Percentiles rank a stretch among this genome's conserved stretches.
Evolutionary conservation across 1,284 basidiomycete species (phyloP).

Genomic region (Spongispora temasekensis): DNA sequence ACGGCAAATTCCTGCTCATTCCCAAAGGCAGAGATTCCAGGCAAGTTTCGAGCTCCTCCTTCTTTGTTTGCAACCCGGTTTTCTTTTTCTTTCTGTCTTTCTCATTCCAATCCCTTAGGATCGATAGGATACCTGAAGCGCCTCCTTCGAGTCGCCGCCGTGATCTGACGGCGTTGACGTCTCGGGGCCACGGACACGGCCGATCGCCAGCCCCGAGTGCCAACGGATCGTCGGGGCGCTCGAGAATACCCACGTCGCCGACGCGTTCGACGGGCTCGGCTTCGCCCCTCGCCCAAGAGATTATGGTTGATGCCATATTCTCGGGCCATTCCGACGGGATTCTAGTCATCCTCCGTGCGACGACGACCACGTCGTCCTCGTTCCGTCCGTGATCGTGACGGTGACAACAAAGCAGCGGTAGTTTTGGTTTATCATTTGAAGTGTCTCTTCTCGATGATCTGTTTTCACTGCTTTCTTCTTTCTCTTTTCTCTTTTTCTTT

Average conservation of each 20-base stretch:
- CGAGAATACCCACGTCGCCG: constrained; percentile 11
- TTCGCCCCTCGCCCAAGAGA: constrained; percentile 36
- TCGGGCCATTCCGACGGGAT: constrained; percentile 80
- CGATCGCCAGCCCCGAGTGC: constrained; percentile 5
- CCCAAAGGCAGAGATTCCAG: constrained; percentile 60
- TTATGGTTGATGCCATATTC: constrained; percentile 74
- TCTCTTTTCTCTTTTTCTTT: too few relatives aligned
- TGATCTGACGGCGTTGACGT: constrained; percentile 19
- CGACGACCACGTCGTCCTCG: constrained; percentile 3
- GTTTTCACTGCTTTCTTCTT: too few relatives aligned
- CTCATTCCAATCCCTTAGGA: constrained; percentile 14
- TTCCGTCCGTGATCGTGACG: background rate
- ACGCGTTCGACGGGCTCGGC: background rate
- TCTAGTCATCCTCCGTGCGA: constrained; percentile 65
- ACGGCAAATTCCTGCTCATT: constrained; percentile 62
- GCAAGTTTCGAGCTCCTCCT: constrained; percentile 31
- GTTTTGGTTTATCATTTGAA: too few relatives aligned
- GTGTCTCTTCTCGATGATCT: too few relatives aligned
- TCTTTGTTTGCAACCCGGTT: background rate
- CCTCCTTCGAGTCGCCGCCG: constrained; percentile 27
- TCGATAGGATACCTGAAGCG: constrained; percentile 23
- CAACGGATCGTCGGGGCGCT: constrained; percentile 6
- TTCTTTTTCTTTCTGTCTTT: constrained; percentile 6
- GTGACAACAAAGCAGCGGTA: too few relatives aligned
- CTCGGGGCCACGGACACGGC: constrained; percentile 11